phyloP scores from a whole-genome alignment of 345 rosid genomes.

The Eucalyptus shirleyi region DNA sequence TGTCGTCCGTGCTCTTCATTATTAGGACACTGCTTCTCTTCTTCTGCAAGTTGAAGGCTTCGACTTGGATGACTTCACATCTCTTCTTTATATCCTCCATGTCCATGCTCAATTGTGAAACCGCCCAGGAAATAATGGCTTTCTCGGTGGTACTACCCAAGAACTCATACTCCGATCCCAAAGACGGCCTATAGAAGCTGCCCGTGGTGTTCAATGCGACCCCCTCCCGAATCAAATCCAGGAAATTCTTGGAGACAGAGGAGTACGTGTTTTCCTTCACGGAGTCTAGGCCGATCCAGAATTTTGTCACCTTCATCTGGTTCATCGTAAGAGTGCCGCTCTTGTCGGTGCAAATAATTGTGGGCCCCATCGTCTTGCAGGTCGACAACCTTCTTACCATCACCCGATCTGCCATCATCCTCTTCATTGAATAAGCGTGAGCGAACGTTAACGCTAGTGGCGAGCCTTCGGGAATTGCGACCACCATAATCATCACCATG shows the following conservation, averaged over 20 bases:
- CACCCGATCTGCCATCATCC: constrained; percentile 68
- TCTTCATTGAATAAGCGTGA: constrained; percentile 66
- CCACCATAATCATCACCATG: constrained; percentile 63
- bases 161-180: constrained; percentile 25
- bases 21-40: constrained; percentile 48
- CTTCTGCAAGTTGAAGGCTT: constrained; percentile 58
- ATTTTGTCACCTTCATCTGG: constrained; percentile 51
- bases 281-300: constrained; percentile 41
- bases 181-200: constrained; percentile 13
- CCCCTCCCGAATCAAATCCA: constrained; percentile 43
- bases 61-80: constrained; percentile 29
- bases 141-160: constrained; percentile 64
- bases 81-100: constrained; percentile 18
- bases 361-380: constrained; percentile 73
- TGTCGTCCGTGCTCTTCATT: constrained; percentile 12
- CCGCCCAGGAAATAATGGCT: constrained; percentile 71
- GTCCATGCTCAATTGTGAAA: constrained; percentile 18
- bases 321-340: constrained; percentile 72
- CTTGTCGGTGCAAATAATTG: constrained; percentile 56
- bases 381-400: constrained; percentile 69
- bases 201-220: constrained; percentile 57
- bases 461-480: constrained; percentile 69
- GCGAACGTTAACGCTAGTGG: constrained; percentile 68
- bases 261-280: not conserved
- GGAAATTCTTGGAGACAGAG: constrained; percentile 15